phyloP scores from a whole-genome alignment of 768 basidiomycete genomes.

The Leccinum pellstonianum region DNA sequence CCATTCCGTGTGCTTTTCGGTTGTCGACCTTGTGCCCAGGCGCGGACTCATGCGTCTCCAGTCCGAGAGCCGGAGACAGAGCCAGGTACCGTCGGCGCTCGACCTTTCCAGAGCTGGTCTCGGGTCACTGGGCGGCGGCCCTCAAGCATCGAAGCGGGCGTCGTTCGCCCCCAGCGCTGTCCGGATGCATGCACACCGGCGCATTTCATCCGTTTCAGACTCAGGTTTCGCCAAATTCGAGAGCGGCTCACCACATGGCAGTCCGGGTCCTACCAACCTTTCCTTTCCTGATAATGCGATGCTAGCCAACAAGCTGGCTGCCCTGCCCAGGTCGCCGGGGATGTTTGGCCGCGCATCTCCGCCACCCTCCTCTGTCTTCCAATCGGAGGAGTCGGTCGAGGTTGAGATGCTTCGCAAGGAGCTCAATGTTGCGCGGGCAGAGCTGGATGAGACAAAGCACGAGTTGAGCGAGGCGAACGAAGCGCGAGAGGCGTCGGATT shows the following conservation, averaged over 20 bases:
- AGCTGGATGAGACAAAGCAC: constrained; percentile 61
- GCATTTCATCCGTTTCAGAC: constrained; percentile 75
- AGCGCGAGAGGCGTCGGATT: constrained; percentile 83
- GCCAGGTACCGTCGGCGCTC: constrained; percentile 47
- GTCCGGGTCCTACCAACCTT: constrained; percentile 36
- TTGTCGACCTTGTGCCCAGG: constrained; percentile 36
- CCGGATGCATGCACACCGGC: constrained; percentile 55
- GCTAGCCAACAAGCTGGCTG: constrained; percentile 22
- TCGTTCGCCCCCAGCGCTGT: constrained; percentile 62
- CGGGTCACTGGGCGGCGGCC: constrained; percentile 37
- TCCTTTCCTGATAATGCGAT: constrained; percentile 33
- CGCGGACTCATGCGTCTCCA: constrained; percentile 87
- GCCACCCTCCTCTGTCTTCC: constrained; percentile 40
- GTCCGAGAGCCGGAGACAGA: constrained; percentile 68
- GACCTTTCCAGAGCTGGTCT: constrained; percentile 55
- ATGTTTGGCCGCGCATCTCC: constrained; percentile 49
- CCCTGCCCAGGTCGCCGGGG: constrained; percentile 42
- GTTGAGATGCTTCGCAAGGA: constrained; percentile 61
- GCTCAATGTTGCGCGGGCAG: constrained; percentile 50
- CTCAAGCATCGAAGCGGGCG: constrained; percentile 62
- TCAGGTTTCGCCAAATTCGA: constrained; percentile 42
- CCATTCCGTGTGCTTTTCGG: neutral
- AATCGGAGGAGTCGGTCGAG: constrained; percentile 39
- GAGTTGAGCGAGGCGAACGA: constrained; percentile 79
- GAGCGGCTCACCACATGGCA: constrained; percentile 30